Base-by-base conservation (phyloP, 768 basidiomycete species). In the Rhodotorula toruloides region DNA sequence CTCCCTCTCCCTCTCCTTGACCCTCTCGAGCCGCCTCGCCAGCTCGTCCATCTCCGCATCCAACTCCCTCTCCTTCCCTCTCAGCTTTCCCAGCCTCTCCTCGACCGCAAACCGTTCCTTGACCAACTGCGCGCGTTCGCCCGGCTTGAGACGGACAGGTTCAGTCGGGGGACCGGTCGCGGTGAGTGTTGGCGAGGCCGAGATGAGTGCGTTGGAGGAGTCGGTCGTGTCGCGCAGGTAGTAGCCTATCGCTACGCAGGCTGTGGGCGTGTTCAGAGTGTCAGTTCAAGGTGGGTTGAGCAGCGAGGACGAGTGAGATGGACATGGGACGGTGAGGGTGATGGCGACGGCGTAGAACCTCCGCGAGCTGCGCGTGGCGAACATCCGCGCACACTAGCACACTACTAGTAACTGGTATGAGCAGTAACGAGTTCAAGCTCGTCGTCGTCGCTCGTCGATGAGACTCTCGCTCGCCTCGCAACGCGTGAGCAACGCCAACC, bases 181-280 rank as follows among this genome's bases (percentile, higher is more conserved):
- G n/a, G 54, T 31, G 17, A 25, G 2, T 44, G 19, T 8, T 12
- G 52, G 31, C 27, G 36, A 39, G 16, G 36, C 21, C 19, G 22
- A 12, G 17, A 12, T 29, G 10, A 50, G 11, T 1, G 44, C 44
- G 27, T 43, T 17, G 57, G 52, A 36, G 12, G 49, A 27, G 21
- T 58, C 54, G 22, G 61, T 56, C 11, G 55, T 34, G 21, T 47
- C 19, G 32, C 62, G 54, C 13, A 70, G 64, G 56, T 55, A 70
- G 64, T 62, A 70, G 6, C 68, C 68, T 17, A 46, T 43, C 2
- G 34, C 63, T 54, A 43, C 63, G n/a, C 63, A 65, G 29, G 56
- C 64, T 65, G 63, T 3, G 36, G 17, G 46, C 1, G 9, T 4
- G 13, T 13, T 6, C 9, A 22, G 58, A 34, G 25, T 12, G n/a